Percentiles rank a stretch among this genome's conserved stretches.
phyloP scores from a whole-genome alignment of 2,329 filamentous ascomycete genomes.

The Ambrosiella cleistominuta region DNA sequence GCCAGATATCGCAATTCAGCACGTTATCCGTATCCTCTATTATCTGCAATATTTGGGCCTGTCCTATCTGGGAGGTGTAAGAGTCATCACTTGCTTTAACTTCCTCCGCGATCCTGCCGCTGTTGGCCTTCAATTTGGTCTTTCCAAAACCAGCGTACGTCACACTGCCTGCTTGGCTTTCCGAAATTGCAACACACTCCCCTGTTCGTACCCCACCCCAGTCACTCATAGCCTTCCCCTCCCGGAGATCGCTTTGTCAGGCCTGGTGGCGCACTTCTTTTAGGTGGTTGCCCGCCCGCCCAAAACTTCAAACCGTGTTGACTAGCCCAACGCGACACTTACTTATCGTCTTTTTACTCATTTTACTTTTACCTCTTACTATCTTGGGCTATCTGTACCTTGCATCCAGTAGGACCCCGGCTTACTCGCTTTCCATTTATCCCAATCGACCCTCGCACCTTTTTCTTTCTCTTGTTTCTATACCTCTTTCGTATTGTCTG shows the following conservation, averaged over 20 bases:
- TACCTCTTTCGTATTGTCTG: neutral
- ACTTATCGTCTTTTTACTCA: neutral
- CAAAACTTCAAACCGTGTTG: neutral
- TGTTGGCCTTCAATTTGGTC: neutral
- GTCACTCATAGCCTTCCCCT: neutral
- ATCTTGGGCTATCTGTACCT: neutral
- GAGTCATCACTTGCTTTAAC: neutral
- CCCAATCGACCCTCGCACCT: neutral
- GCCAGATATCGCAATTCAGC: neutral
- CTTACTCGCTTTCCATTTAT: neutral
- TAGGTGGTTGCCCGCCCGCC: neutral
- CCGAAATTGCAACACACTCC: no score
- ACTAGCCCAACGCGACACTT: neutral
- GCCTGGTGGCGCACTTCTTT: no score
- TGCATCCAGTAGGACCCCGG: neutral
- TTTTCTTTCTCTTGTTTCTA: neutral
- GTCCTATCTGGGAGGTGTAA: neutral
- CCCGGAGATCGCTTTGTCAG: neutral
- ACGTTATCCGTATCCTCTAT: neutral
- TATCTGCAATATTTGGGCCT: neutral
- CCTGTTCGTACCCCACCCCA: neutral
- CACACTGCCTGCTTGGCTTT: no score
- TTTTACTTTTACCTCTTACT: neutral
- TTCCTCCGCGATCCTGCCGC: neutral
- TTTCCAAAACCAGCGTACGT: neutral